Evolutionary conservation across 2,329 filamentous ascomycete genomes (phyloP).

Genomic region (Calonectria pseudoreteaudii): DNA sequence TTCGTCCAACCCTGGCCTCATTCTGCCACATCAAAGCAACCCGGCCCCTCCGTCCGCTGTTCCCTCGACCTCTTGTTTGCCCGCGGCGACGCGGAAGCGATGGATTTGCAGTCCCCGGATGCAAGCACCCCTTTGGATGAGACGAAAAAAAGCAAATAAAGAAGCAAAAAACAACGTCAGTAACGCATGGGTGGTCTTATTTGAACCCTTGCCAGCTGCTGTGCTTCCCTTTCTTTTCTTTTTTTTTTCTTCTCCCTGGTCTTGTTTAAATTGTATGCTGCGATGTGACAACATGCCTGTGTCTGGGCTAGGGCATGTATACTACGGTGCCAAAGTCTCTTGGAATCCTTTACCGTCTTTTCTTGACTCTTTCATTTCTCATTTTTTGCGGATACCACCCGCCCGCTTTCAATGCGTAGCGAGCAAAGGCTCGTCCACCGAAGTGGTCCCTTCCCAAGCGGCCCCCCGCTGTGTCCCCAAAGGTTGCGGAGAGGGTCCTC

Average conservation of each 20-base stretch:
- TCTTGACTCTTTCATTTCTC: neutral
- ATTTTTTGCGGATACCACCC: slow-evolving; percentile 4
- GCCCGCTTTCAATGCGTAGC: slow-evolving; percentile 9
- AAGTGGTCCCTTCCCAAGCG: neutral
- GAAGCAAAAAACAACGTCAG: neutral
- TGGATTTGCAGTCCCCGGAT: slow-evolving; percentile 18
- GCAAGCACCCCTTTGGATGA: slow-evolving; percentile 23
- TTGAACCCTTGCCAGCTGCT: neutral
- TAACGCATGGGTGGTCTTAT: slow-evolving; percentile 4
- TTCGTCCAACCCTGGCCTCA: neutral
- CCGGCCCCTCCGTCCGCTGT: slow-evolving; percentile 14
- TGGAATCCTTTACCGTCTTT: slow-evolving; percentile 1
- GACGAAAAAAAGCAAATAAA: neutral
- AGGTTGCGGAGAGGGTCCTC: neutral
- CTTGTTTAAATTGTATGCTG: neutral
- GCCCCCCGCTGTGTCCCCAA: neutral
- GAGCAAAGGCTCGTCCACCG: neutral
- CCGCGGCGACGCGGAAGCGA: slow-evolving; percentile 35
- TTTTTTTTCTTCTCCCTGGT: neutral
- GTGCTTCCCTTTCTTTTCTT: neutral
- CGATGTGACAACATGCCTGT: neutral
- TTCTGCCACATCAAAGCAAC: neutral
- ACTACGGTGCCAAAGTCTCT: neutral
- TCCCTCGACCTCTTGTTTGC: slow-evolving; percentile 22
- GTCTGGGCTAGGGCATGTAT: neutral